These are phyloP conservation scores for Colletotrichum nymphaeae DNA, from an alignment of 2,329 filamentous ascomycete genomes.

Conservation along the genomic window DNA sequence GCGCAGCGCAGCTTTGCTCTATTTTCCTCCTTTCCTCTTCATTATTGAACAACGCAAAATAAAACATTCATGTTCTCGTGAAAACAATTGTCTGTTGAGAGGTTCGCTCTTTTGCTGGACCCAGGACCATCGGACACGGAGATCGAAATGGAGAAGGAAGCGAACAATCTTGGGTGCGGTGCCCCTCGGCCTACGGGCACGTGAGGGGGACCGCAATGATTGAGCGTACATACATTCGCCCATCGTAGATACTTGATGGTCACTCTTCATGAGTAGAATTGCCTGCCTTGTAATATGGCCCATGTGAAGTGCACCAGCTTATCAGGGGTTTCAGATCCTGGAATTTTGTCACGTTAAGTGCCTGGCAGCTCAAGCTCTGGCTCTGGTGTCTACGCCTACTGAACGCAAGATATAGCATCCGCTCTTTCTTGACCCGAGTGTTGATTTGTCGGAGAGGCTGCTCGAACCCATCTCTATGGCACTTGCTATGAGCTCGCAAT, in stretches of 20 bases:
- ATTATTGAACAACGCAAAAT: constrained; percentile 61
- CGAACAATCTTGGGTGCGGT: constrained; percentile 71
- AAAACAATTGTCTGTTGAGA: constrained; percentile 52
- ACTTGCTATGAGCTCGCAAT: not conserved
- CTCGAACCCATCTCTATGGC: too few species aligned
- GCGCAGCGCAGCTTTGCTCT: constrained; percentile 28
- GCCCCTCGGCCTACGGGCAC: constrained; percentile 56
- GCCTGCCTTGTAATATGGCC: accelerated
- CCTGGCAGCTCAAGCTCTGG: not conserved
- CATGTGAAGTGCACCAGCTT: not conserved
- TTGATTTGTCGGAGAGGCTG: not conserved
- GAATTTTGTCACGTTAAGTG: too few species aligned
- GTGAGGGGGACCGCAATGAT: constrained; percentile 71
- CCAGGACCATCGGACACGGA: constrained; percentile 62
- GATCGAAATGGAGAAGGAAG: constrained; percentile 65
- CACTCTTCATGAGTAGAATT: not conserved
- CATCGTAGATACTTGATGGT: not conserved
- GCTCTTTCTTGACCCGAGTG: not conserved
- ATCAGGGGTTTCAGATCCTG: constrained; percentile 19
- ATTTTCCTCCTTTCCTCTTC: constrained; percentile 44
- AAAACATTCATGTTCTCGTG: constrained; percentile 52
- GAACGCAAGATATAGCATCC: too few species aligned
- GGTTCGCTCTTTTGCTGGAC: constrained; percentile 52
- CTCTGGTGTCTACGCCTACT: not conserved
- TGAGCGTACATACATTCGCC: constrained; percentile 60